Evolutionary conservation across 164 flowering plant species (phyloP).

Genomic region (Kalanchoe fedtschenkoi): DNA sequence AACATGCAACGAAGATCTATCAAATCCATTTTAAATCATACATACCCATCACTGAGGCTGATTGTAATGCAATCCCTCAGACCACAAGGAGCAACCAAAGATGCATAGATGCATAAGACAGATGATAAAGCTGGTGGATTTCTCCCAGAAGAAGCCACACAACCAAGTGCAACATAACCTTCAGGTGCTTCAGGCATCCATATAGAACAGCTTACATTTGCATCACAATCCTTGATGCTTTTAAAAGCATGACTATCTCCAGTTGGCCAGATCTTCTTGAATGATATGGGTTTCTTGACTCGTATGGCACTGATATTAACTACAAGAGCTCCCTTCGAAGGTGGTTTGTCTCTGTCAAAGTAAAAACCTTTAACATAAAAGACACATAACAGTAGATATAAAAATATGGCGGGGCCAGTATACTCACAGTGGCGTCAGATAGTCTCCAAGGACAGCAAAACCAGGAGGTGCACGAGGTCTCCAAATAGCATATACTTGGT

Average conservation of each 20-base stretch:
- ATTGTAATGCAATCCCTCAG: constrained; percentile 70
- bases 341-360: constrained; percentile 78
- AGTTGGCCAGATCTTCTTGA: constrained; percentile 63
- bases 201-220: constrained; percentile 44
- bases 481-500: constrained; percentile 77
- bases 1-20: background rate
- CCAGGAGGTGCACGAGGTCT: constrained; percentile 95
- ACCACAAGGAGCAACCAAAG: constrained; percentile 72
- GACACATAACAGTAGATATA: background rate
- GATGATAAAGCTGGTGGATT: constrained; percentile 61
- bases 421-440: constrained; percentile 87
- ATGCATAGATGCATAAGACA: constrained; percentile 60
- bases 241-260: constrained; percentile 15
- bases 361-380: constrained; percentile 1
- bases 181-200: constrained; percentile 95
- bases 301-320: constrained; percentile 62
- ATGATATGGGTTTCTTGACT: constrained; percentile 75
- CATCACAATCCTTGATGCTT: constrained; percentile 11
- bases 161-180: constrained; percentile 90
- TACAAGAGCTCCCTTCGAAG: constrained; percentile 80
- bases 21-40: constrained; percentile 1
- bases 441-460: constrained; percentile 88
- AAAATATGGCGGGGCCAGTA: background rate
- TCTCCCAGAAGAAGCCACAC: constrained; percentile 72
- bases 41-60: constrained; percentile 37